phyloP scores from a whole-genome alignment of 306 rosid genomes.

The Casuarina cunninghamiana region DNA sequence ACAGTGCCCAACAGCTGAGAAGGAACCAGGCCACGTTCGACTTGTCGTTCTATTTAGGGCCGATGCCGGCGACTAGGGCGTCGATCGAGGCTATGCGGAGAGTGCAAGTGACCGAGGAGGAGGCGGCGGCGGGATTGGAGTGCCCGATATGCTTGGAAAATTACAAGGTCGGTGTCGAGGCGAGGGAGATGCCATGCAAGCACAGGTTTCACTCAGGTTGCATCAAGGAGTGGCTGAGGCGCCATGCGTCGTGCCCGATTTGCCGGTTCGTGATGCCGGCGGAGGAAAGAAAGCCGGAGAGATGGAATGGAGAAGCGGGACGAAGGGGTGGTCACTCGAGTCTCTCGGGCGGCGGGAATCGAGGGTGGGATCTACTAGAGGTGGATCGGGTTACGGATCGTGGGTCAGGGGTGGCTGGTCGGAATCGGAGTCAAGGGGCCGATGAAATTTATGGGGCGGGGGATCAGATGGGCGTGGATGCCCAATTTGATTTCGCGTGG shows the following conservation, averaged over 20 bases:
- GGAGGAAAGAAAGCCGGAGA: conserved; percentile 9
- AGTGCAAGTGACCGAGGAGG: conserved; percentile 16
- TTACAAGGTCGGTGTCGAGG: conserved; percentile 25
- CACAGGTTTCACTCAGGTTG: conserved; percentile 37
- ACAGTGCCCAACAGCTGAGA: too few relatives aligned
- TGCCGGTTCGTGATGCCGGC: conserved; percentile 38
- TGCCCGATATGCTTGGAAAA: conserved; percentile 40
- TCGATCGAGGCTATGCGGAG: conserved; percentile 33
- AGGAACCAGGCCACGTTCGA: not conserved
- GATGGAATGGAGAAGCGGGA: not conserved
- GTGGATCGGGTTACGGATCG: not conserved
- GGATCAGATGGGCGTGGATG: too few relatives aligned
- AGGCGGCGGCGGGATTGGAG: conserved; percentile 18
- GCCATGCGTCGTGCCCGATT: conserved; percentile 36
- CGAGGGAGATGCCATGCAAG: conserved; percentile 41
- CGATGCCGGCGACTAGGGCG: conserved; percentile 25
- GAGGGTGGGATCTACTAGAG: too few relatives aligned
- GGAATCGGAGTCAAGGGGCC: too few relatives aligned
- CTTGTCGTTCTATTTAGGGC: conserved; percentile 18
- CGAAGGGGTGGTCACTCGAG: conserved; percentile 16
- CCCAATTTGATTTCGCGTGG: too few relatives aligned
- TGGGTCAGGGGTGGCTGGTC: not conserved
- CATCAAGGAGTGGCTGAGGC: conserved; percentile 32
- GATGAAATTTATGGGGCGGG: too few relatives aligned
- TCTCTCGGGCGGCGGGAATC: conserved; percentile 17